These are phyloP conservation scores for Rhododendron simsii DNA, from an alignment of 148 eudicot genomes.

Conservation along the genomic window DNA sequence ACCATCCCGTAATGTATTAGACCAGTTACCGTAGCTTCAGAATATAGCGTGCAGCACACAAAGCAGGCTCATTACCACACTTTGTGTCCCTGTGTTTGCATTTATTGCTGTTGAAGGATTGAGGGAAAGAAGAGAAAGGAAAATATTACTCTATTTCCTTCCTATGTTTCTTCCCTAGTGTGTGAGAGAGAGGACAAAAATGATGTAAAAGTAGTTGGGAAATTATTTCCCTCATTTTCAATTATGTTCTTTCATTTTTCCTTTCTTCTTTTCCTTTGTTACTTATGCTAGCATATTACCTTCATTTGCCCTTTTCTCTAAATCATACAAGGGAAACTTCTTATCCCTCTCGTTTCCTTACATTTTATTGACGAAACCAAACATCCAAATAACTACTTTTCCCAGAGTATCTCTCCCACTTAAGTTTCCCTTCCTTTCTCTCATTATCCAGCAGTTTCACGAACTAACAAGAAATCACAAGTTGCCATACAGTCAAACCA, in stretches of 20 bases:
- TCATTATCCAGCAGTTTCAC: background rate
- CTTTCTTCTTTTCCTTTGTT: background rate
- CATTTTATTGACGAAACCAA: background rate
- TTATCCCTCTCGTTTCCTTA: background rate
- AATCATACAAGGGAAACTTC: background rate
- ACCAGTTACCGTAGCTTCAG: background rate
- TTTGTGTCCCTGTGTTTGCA: background rate
- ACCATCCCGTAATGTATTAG: background rate
- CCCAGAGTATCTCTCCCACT: background rate
- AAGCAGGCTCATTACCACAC: background rate
- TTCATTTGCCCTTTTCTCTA: background rate
- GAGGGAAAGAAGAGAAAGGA: background rate
- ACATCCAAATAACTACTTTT: background rate
- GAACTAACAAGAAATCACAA: background rate
- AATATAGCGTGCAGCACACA: background rate
- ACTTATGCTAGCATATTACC: background rate
- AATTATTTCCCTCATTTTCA: background rate
- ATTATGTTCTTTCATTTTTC: background rate
- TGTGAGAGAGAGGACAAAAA: background rate
- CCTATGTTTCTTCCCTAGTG: background rate
- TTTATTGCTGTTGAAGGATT: background rate
- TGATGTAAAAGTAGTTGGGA: background rate
- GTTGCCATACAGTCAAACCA: background rate
- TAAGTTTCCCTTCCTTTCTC: background rate
- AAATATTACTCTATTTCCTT: background rate